Base-by-base conservation (phyloP, 1,139 yeast species). In the Pichia sp. region DNA sequence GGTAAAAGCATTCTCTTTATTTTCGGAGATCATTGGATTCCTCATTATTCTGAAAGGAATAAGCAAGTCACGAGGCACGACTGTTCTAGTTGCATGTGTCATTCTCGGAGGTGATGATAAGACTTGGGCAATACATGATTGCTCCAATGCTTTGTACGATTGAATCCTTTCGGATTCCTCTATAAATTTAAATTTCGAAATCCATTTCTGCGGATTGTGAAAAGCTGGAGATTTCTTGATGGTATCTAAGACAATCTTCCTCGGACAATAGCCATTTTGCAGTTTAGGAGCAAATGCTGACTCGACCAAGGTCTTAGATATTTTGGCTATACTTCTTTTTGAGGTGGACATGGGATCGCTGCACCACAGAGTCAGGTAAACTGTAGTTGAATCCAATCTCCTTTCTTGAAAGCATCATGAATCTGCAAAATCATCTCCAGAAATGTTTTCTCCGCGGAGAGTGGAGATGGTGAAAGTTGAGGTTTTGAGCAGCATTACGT, bases 201-300 rank as follows among this genome's bases (percentile, higher is more conserved):
- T 56, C 69, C 70, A 67, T 54, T 62, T 65, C 14, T 60, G 58
- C 0, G 68, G 68, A 4, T 52, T 51, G 2, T 24, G 33, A 43
- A 61, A 60, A 5, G 59, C 61, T 6, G 69, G 67, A 4, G 58
- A 57, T 50, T 33, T 10, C 20, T 49, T 24, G 8, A 52, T 10
- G 2, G 17, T 9, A 7, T 43, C 6, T 0, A 4, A 3, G 12
- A 31, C 43, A 30, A 52, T 29, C 5, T 14, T 24, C 9, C 24
- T 16, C 1, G 54, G 55, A 24, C 14, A 16, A n/a, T n/a, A 53
- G 1, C 12, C 27, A 12, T 16, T 34, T 34, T 12, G 38, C n/a
- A 12, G 4, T 3, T 9, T 34, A 9, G 38, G n/a, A 9, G 38
- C 38, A 34, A 34, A 34, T 34, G 8, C n/a, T 14, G 38, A 34